These are phyloP conservation scores for Cardamine occulta DNA, from an alignment of 345 rosid genomes.

Conservation along the genomic window DNA sequence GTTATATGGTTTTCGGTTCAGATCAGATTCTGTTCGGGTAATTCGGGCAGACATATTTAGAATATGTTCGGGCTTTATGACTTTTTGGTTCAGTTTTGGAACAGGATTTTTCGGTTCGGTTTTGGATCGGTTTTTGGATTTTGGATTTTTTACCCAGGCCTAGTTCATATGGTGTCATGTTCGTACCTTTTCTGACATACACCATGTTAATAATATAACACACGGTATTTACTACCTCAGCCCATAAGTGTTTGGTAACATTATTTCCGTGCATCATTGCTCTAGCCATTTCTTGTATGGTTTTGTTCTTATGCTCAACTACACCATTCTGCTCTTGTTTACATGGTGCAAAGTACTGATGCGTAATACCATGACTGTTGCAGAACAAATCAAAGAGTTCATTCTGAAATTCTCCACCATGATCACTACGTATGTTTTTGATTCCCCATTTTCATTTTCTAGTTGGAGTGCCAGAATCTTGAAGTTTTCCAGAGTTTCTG, in stretches of 20 bases:
- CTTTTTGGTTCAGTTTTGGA: too few relatives aligned
- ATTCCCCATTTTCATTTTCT: too few relatives aligned
- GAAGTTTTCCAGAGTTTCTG: fast-evolving
- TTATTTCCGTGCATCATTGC: not conserved
- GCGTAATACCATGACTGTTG: fast-evolving
- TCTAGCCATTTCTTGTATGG: not conserved
- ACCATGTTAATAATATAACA: not conserved
- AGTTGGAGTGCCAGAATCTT: too few relatives aligned
- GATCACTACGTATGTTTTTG: not conserved
- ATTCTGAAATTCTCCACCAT: not conserved
- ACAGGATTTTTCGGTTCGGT: too few relatives aligned
- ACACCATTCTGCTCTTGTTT: not conserved
- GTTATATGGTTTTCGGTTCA: too few relatives aligned
- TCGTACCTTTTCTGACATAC: fast-evolving
- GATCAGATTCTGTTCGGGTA: too few relatives aligned
- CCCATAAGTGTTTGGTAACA: fast-evolving
- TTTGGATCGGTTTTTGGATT: too few relatives aligned
- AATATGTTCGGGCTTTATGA: too few relatives aligned
- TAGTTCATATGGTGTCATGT: not conserved
- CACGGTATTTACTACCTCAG: not conserved
- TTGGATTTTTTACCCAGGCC: too few relatives aligned
- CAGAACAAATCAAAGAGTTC: fast-evolving
- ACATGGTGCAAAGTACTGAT: not conserved
- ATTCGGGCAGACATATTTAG: too few relatives aligned
- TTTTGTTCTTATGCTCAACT: not conserved